Conservation (phyloP, 2,329 filamentous ascomycete species). For the Nigrospora sphaerica region DNA sequence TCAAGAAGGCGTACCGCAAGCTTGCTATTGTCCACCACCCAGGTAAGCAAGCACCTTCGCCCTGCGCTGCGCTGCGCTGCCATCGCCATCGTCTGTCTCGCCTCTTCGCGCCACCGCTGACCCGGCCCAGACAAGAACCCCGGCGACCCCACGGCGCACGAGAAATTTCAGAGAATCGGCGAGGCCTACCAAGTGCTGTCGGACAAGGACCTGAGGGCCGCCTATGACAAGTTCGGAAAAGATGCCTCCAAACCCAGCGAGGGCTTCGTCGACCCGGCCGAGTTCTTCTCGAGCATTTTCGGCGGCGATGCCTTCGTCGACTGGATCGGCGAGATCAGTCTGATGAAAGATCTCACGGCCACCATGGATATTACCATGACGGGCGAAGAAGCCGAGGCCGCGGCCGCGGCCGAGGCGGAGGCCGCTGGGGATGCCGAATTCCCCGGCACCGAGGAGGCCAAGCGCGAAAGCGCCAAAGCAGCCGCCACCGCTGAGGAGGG, state of each 20-base stretch:
- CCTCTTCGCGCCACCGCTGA: not conserved
- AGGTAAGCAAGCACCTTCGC: slow-evolving; percentile 41
- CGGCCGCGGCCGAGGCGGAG: slow-evolving; percentile 35
- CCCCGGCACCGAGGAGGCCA: slow-evolving; percentile 49
- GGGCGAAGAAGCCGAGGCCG: slow-evolving; percentile 56
- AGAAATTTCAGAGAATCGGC: slow-evolving; percentile 84
- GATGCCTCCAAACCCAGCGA: slow-evolving; percentile 85
- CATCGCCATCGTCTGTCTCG: not conserved
- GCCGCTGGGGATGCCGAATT: slow-evolving; percentile 39
- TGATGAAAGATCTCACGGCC: slow-evolving; percentile 97
- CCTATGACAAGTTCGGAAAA: slow-evolving; percentile 97
- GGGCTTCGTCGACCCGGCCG: slow-evolving; percentile 90
- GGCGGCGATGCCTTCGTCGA: slow-evolving; percentile 93
- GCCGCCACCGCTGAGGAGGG: slow-evolving; percentile 22
- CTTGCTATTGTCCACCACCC: slow-evolving; percentile 90
- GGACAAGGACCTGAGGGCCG: slow-evolving; percentile 76
- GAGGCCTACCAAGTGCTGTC: slow-evolving; percentile 76
- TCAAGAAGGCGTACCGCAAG: slow-evolving; percentile 95
- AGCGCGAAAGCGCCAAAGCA: slow-evolving; percentile 44
- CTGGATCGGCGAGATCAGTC: slow-evolving; percentile 94
- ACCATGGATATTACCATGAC: slow-evolving; percentile 98
- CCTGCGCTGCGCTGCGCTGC: not conserved
- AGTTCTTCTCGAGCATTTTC: slow-evolving; percentile 99
- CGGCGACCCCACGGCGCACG: slow-evolving; percentile 86
- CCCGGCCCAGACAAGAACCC: slow-evolving; percentile 80